Evolutionary conservation across 345 rosid genomes (phyloP).

Genomic region (Eucalyptus shirleyi): DNA sequence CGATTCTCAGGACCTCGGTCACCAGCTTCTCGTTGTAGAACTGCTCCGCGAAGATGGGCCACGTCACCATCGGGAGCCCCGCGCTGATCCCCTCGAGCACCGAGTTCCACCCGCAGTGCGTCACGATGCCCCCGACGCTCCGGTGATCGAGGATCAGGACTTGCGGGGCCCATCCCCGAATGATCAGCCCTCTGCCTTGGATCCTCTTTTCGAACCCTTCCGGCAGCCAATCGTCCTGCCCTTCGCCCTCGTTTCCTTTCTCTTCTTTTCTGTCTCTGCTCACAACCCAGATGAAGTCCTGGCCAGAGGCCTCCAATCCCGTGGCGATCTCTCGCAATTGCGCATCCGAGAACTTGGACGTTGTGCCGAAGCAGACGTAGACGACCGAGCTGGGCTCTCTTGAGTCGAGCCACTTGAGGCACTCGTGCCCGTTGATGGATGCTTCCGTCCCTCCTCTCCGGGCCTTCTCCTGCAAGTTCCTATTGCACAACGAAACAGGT

Average conservation of each 20-base stretch:
- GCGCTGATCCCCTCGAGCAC: conserved; percentile 34
- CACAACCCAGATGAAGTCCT: conserved; percentile 43
- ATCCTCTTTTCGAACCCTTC: conserved; percentile 22
- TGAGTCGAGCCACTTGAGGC: conserved; percentile 24
- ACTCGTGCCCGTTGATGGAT: conserved; percentile 12
- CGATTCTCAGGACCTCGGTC: conserved; percentile 19
- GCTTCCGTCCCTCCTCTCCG: conserved; percentile 2
- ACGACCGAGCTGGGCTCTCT: conserved; percentile 20
- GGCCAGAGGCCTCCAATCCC: conserved; percentile 25
- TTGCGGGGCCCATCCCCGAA: conserved; percentile 60
- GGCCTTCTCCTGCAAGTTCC: neutral
- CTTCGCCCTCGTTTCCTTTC: neutral
- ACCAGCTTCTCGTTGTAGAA: conserved; percentile 44
- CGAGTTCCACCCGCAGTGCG: conserved; percentile 63
- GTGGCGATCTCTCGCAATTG: conserved; percentile 29
- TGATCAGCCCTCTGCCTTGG: conserved; percentile 25
- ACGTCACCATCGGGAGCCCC: conserved; percentile 46
- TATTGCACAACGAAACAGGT: conserved; percentile 2
- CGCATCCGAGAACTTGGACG: conserved; percentile 1
- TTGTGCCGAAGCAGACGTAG: conserved; percentile 35
- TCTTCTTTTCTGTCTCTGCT: neutral
- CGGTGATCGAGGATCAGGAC: conserved; percentile 47
- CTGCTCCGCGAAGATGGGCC: conserved; percentile 36
- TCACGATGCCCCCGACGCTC: conserved; percentile 42
- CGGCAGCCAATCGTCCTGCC: conserved; percentile 23